phyloP scores from a whole-genome alignment of 1,139 yeast genomes.

The Arxiozyma heterogenica region DNA sequence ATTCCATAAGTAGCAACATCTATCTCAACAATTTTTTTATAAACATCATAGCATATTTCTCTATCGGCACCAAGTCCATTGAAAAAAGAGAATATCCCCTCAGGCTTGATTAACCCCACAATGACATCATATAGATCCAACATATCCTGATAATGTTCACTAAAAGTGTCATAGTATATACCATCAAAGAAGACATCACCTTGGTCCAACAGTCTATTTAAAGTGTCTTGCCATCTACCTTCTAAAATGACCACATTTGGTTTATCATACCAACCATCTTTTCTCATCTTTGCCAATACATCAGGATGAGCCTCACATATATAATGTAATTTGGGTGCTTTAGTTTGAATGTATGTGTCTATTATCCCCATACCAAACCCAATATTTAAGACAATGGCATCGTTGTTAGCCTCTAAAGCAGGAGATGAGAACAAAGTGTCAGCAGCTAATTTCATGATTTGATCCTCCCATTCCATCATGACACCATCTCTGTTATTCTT shows the following conservation, averaged over 20 bases:
- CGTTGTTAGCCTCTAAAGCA: constrained; percentile 31
- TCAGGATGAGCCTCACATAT: constrained; percentile 95
- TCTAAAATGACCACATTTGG: constrained; percentile 62
- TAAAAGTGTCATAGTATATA: constrained; percentile 85
- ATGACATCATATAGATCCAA: constrained; percentile 70
- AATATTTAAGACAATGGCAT: constrained; percentile 57
- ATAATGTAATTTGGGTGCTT: constrained; percentile 59
- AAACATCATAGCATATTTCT: constrained; percentile 80
- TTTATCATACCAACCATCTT: constrained; percentile 80
- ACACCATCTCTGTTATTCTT: constrained; percentile 75
- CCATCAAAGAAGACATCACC: constrained; percentile 76
- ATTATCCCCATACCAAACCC: constrained; percentile 98
- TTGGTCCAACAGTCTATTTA: constrained; percentile 52
- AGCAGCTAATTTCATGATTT: constrained; percentile 73
- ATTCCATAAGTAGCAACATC: constrained; percentile 78
- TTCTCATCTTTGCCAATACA: constrained; percentile 56
- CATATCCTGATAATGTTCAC: constrained; percentile 83
- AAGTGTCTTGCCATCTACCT: constrained; percentile 86
- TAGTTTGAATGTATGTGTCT: constrained; percentile 61
- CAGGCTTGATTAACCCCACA: constrained; percentile 74
- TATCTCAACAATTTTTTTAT: constrained; percentile 68
- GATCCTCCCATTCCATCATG: constrained; percentile 95
- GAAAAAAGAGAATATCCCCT: constrained; percentile 79
- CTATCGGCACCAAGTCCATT: constrained; percentile 97
- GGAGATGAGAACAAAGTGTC: constrained; percentile 49